Evolutionary conservation across 768 basidiomycete genomes (phyloP).

Genomic region (Tremella fuciformis): DNA sequence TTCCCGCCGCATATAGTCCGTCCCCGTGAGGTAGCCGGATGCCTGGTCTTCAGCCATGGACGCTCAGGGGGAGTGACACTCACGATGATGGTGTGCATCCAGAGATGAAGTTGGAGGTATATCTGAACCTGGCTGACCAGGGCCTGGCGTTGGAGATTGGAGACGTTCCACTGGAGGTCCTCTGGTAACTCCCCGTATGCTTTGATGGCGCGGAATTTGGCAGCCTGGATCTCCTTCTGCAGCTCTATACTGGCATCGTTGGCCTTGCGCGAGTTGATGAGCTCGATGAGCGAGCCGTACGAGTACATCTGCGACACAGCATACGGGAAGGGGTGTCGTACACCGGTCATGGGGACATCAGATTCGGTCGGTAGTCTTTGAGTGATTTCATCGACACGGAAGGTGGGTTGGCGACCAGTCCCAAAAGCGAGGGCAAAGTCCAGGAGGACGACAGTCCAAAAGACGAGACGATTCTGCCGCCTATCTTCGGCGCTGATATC

Average conservation of each 20-base stretch:
- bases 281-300: slow-evolving; percentile 31
- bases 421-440: slow-evolving; percentile 16
- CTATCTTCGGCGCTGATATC: slow-evolving; percentile 6
- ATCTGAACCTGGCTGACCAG: slow-evolving; percentile 1
- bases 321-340: slow-evolving; percentile 23
- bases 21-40: slow-evolving; percentile 5
- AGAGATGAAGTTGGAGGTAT: slow-evolving; percentile 17
- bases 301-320: slow-evolving; percentile 28
- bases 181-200: slow-evolving; percentile 29
- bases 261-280: slow-evolving; percentile 18
- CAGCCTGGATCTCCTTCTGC: slow-evolving; percentile 1
- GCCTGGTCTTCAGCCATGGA: slow-evolving; percentile 7
- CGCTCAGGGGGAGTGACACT: not conserved
- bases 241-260: not conserved
- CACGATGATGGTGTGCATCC: slow-evolving; percentile 17
- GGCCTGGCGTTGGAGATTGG: slow-evolving; percentile 15
- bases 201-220: slow-evolving; percentile 13
- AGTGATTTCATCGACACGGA: slow-evolving; percentile 17
- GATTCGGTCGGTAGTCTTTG: slow-evolving; percentile 7
- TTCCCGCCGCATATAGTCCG: slow-evolving; percentile 6
- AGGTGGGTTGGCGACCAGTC: slow-evolving; percentile 8
- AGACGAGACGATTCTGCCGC: slow-evolving; percentile 6
- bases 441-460: slow-evolving; percentile 16
- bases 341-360: slow-evolving; percentile 7
- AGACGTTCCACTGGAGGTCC: slow-evolving; percentile 32